Conservation (phyloP, 345 rosid genomes). For the Hypericum androsaemum region DNA sequence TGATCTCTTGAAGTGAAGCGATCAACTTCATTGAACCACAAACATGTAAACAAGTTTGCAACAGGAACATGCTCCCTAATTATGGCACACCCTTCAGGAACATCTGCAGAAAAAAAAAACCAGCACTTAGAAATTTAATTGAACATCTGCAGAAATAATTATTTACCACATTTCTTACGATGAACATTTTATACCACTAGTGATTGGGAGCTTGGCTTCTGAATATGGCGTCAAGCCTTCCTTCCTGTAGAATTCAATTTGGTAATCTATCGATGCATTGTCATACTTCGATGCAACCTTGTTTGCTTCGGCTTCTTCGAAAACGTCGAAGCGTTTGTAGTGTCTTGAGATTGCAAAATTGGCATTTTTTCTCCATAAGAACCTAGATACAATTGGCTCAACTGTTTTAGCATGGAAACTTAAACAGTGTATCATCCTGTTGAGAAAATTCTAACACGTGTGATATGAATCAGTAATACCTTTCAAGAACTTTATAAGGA, state of each 20-base stretch:
- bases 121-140: constrained; percentile 1
- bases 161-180: not conserved
- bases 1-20: constrained; percentile 89
- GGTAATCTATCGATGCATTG: constrained; percentile 68
- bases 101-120: constrained; percentile 42
- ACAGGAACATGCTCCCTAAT: constrained; percentile 74
- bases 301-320: constrained; percentile 81
- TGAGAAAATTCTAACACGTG: too few relatives aligned
- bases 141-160: too few relatives aligned
- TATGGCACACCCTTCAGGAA: constrained; percentile 89
- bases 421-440: too few relatives aligned
- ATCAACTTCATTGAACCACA: constrained; percentile 93
- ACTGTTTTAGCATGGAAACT: too few relatives aligned
- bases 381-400: constrained; percentile 24
- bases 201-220: constrained; percentile 69
- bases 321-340: constrained; percentile 78
- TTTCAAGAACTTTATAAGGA: constrained; percentile 84
- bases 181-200: constrained; percentile 48
- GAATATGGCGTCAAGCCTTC: constrained; percentile 82
- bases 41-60: constrained; percentile 66
- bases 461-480: constrained; percentile 40
- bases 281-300: constrained; percentile 80
- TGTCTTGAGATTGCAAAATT: constrained; percentile 78
- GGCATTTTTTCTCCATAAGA: constrained; percentile 70
- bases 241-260: constrained; percentile 58